Evolutionary conservation across 352 stramenopile species (phyloP).

Genomic region (Globisporangium iwayamae): DNA sequence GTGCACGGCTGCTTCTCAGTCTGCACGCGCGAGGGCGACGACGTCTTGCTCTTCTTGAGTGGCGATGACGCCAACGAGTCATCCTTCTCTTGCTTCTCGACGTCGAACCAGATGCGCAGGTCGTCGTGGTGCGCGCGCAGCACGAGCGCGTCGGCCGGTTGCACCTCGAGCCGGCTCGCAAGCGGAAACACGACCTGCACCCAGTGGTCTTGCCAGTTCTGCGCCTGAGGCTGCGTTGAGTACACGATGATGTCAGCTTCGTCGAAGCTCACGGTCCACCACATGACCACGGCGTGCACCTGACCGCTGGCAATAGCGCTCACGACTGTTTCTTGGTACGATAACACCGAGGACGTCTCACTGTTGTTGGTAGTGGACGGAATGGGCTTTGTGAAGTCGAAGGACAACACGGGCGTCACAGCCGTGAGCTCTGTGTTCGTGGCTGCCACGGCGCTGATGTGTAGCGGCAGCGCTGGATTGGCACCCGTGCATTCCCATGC

Average conservation of each 20-base stretch:
- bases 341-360: not conserved
- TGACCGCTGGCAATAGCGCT: conserved; percentile 28
- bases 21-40: conserved; percentile 4
- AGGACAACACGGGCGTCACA: conserved; percentile 40
- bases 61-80: conserved; percentile 5
- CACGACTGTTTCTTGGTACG: conserved; percentile 42
- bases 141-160: conserved; percentile 24
- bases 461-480: conserved; percentile 60
- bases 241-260: conserved; percentile 48
- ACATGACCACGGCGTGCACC: conserved; percentile 75
- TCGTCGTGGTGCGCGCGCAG: conserved; percentile 68
- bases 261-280: conserved; percentile 76
- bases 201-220: conserved; percentile 87
- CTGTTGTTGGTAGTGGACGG: conserved; percentile 2
- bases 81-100: conserved; percentile 20
- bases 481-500: conserved; percentile 62
- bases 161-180: conserved; percentile 24
- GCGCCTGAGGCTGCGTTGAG: conserved; percentile 51
- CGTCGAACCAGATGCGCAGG: conserved; percentile 79
- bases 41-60: conserved; percentile 34
- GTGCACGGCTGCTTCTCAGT: conserved; percentile 56
- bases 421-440: conserved; percentile 42
- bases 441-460: conserved; percentile 43
- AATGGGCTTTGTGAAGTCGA: conserved; percentile 63
- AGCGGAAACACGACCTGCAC: conserved; percentile 76